phyloP scores from a whole-genome alignment of 352 stramenopile genomes.

The Elongisporangium senticosum region DNA sequence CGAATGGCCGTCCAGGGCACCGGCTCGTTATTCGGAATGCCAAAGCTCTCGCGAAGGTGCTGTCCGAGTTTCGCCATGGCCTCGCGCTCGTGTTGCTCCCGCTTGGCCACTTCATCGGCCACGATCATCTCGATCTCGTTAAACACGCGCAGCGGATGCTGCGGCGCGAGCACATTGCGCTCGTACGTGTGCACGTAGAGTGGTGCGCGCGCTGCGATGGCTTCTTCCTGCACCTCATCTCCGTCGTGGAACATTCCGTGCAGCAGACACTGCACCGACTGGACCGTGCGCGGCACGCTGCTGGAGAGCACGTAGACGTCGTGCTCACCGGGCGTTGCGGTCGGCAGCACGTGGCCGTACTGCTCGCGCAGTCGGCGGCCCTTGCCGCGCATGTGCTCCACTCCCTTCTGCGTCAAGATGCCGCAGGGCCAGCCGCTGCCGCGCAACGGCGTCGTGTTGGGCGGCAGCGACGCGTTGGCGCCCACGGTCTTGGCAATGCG shows the following conservation, averaged over 20 bases:
- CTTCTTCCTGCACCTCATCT: conserved; percentile 5
- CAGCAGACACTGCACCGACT: conserved; percentile 73
- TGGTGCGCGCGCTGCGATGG: conserved; percentile 11
- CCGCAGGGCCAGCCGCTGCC: conserved; percentile 43
- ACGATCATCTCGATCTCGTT: conserved; percentile 68
- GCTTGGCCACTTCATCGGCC: conserved; percentile 38
- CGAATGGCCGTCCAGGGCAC: conserved; percentile 74
- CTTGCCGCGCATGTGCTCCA: conserved; percentile 67
- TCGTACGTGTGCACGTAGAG: conserved; percentile 63
- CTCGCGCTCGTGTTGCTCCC: conserved; percentile 18
- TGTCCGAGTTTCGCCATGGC: conserved; percentile 25
- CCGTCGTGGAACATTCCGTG: conserved; percentile 60
- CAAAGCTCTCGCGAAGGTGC: conserved; percentile 37
- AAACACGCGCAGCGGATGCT: conserved; percentile 59
- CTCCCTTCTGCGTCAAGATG: conserved; percentile 52
- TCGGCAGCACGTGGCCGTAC: conserved; percentile 33
- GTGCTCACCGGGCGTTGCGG: conserved; percentile 20
- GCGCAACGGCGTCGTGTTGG: conserved; percentile 32
- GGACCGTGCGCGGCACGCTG: conserved; percentile 64
- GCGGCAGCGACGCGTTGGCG: conserved; percentile 30
- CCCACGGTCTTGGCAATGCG: conserved; percentile 47
- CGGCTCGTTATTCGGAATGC: conserved; percentile 32
- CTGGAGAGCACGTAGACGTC: conserved; percentile 76
- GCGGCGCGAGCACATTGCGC: conserved; percentile 55
- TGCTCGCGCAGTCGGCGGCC: conserved; percentile 34